Percentiles rank a stretch among this genome's conserved stretches.
phyloP scores from a whole-genome alignment of 768 basidiomycete genomes.

The Russula foetens region DNA sequence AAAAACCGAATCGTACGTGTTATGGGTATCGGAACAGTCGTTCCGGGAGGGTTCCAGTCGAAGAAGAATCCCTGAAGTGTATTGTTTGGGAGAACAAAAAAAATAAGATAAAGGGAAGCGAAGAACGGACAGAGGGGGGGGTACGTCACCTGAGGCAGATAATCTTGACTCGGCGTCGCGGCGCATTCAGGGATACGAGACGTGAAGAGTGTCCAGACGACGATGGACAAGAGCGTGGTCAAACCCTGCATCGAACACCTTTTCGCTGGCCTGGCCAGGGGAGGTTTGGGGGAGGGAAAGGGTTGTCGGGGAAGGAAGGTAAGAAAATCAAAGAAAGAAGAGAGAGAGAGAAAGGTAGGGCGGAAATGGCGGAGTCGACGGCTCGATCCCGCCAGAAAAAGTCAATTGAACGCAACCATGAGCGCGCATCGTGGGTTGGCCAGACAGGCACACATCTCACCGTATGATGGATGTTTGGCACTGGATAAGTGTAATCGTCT shows the following conservation, averaged over 20 bases:
- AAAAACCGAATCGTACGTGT: conserved; percentile 21
- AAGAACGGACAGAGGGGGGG: background rate
- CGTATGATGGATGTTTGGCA: too few species aligned
- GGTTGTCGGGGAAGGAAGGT: background rate
- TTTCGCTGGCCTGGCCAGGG: background rate
- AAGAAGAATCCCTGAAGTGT: conserved; percentile 26
- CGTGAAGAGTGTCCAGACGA: background rate
- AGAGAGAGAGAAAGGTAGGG: too few species aligned
- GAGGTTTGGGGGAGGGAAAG: too few species aligned
- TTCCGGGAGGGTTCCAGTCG: conserved; percentile 26
- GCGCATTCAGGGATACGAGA: background rate
- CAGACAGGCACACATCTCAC: too few species aligned
- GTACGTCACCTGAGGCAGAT: conserved; percentile 5
- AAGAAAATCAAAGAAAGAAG: background rate
- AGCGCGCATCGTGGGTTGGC: too few species aligned
- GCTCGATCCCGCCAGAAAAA: background rate
- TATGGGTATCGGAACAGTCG: conserved; percentile 27
- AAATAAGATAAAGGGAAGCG: background rate
- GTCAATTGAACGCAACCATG: too few species aligned
- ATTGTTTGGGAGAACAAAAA: background rate
- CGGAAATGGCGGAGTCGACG: background rate
- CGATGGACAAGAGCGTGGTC: background rate
- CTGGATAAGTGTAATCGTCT: too few species aligned
- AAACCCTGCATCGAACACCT: background rate
- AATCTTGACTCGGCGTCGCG: background rate